phyloP scores from a whole-genome alignment of 768 basidiomycete genomes.

The Mycena olivaceomarginata region DNA sequence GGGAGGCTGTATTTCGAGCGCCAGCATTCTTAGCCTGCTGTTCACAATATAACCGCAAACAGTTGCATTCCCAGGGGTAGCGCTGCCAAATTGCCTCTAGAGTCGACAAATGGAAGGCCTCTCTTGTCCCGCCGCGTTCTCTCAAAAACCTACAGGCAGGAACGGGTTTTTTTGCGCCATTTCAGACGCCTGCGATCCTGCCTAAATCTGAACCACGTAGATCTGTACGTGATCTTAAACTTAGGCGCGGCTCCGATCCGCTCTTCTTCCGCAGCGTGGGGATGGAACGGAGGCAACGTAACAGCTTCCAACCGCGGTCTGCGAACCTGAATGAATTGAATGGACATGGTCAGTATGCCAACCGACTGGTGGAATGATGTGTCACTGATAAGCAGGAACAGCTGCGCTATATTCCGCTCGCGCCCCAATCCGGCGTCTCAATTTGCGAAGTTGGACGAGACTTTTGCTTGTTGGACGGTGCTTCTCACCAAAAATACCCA shows the following conservation, averaged over 20 bases:
- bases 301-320: neutral
- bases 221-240: neutral
- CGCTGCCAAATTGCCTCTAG: neutral
- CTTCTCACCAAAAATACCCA: neutral
- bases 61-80: neutral
- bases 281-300: neutral
- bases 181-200: neutral
- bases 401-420: neutral
- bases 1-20: neutral
- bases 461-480: neutral
- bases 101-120: neutral
- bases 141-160: neutral
- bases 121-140: neutral
- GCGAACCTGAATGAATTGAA: neutral
- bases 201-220: neutral
- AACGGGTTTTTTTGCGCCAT: neutral
- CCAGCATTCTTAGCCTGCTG: neutral
- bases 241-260: neutral
- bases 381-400: neutral
- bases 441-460: neutral
- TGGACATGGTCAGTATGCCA: slow-evolving; percentile 1
- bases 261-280: neutral
- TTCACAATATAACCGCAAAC: neutral
- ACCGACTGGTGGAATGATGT: slow-evolving; percentile 21
- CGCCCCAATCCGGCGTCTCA: neutral